Evolutionary conservation across 129 eudicot genomes (phyloP).

Genomic region (Ambrosia trifida): DNA sequence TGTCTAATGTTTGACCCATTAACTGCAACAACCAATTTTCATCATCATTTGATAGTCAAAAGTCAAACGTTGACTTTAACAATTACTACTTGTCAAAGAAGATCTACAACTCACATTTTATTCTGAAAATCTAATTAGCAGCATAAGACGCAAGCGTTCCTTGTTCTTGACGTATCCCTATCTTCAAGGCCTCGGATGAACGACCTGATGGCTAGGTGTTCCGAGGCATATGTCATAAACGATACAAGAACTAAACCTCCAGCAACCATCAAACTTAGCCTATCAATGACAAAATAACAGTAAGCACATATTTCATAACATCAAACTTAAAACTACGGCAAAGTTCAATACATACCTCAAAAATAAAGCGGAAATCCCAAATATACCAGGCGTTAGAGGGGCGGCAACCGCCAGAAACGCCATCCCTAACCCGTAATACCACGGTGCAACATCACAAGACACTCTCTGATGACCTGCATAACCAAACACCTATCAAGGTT

Average conservation of each 20-base stretch:
- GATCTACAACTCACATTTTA: conserved; percentile 26
- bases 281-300: conserved; percentile 27
- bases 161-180: conserved; percentile 52
- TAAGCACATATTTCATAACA: conserved; percentile 5
- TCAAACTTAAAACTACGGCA: background rate
- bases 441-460: conserved; percentile 68
- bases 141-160: conserved; percentile 52
- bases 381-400: conserved; percentile 68
- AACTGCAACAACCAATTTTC: conserved; percentile 1
- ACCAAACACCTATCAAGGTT: background rate
- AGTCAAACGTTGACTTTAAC: conserved; percentile 2
- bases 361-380: conserved; percentile 79
- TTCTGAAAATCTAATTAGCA: conserved; percentile 26
- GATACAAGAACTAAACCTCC: conserved; percentile 69
- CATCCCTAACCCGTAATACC: conserved; percentile 77
- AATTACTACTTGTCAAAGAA: background rate
- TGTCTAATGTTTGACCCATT: no score
- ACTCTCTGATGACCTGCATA: conserved; percentile 74
- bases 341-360: conserved; percentile 46
- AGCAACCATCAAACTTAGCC: conserved; percentile 73
- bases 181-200: conserved; percentile 63
- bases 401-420: conserved; percentile 66
- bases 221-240: conserved; percentile 71
- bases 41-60: background rate
- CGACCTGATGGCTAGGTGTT: conserved; percentile 66